Conservation (phyloP, 371 early-diverging fungal genomes). For the Apophysomyces sp. region DNA sequence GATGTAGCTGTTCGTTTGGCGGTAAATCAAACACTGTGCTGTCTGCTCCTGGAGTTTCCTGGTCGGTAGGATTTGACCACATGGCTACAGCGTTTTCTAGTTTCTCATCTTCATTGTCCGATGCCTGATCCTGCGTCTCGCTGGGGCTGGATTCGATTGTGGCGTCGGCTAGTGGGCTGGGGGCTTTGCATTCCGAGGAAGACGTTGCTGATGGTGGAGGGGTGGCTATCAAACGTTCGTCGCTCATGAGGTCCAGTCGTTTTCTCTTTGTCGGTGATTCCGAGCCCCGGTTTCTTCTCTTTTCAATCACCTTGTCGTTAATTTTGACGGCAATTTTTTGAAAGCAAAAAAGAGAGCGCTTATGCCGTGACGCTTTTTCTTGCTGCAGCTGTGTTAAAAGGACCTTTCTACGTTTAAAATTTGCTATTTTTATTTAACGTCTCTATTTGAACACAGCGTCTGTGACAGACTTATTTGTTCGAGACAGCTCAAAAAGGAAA, state of each 20-base stretch:
- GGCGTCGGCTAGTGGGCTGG: not conserved
- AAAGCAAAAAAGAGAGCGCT: not conserved
- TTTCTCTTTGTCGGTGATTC: constrained; percentile 20
- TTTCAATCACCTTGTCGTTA: constrained; percentile 15
- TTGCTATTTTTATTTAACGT: no score
- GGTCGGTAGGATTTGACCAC: constrained; percentile 3
- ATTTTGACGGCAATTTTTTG: constrained; percentile 9
- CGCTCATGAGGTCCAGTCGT: constrained; percentile 4
- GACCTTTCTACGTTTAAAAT: no score
- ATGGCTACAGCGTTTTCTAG: constrained; percentile 1
- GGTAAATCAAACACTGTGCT: constrained; percentile 4
- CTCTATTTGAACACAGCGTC: no score
- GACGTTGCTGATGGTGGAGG: not conserved
- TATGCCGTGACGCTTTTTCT: not conserved
- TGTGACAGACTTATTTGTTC: no score
- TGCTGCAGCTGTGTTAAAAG: no score
- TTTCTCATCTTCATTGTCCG: constrained; percentile 3
- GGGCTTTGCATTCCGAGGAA: not conserved
- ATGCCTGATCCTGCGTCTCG: not conserved
- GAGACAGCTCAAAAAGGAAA: no score
- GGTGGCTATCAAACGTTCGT: not conserved
- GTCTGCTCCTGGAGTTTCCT: not conserved
- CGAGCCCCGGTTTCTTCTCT: constrained; percentile 15
- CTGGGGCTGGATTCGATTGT: constrained; percentile 1
- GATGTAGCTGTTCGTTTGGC: constrained; percentile 10